Evolutionary conservation across 495 filamentous ascomycete species (phyloP).

Genomic region (Penicillium psychrofluorescens): DNA sequence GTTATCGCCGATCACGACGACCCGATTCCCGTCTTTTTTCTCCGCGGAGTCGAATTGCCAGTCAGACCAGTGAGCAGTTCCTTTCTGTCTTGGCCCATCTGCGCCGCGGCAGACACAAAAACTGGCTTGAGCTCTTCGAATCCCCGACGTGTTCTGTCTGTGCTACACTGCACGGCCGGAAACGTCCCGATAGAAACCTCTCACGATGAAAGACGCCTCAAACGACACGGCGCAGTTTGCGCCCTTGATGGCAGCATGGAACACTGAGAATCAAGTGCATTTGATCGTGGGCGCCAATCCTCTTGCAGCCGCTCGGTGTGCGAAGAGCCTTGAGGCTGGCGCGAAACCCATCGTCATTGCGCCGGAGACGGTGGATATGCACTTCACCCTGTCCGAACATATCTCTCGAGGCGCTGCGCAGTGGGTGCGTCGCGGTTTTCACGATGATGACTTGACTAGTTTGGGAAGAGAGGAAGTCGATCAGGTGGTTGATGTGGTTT

Average conservation of each 20-base stretch:
- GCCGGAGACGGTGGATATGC: constrained; percentile 52
- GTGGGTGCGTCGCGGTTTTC: constrained; percentile 64
- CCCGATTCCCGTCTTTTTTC: constrained; percentile 16
- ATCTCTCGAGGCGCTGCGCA: constrained; percentile 65
- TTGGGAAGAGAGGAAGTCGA: constrained; percentile 76
- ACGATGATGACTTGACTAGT: constrained; percentile 65
- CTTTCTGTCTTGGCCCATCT: no score
- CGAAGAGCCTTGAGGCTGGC: constrained; percentile 76
- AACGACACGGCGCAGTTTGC: constrained; percentile 11
- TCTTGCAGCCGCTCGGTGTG: constrained; percentile 73
- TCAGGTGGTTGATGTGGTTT: constrained; percentile 80
- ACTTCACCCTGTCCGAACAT: constrained; percentile 65
- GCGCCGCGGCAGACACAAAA: no score
- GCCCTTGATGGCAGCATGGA: constrained; percentile 68
- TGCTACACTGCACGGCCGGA: background rate
- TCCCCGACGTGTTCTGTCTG: background rate
- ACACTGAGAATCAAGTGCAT: constrained; percentile 72
- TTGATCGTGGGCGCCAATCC: constrained; percentile 81
- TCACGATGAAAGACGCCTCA: constrained; percentile 29
- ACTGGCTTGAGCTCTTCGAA: background rate
- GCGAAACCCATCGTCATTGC: constrained; percentile 82
- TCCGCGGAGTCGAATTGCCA: constrained; percentile 20
- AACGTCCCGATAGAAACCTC: background rate
- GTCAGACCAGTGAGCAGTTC: no score
- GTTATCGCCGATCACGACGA: constrained; percentile 19